phyloP scores from a whole-genome alignment of 805 yeast species.

The Kuraishia piskuri region DNA sequence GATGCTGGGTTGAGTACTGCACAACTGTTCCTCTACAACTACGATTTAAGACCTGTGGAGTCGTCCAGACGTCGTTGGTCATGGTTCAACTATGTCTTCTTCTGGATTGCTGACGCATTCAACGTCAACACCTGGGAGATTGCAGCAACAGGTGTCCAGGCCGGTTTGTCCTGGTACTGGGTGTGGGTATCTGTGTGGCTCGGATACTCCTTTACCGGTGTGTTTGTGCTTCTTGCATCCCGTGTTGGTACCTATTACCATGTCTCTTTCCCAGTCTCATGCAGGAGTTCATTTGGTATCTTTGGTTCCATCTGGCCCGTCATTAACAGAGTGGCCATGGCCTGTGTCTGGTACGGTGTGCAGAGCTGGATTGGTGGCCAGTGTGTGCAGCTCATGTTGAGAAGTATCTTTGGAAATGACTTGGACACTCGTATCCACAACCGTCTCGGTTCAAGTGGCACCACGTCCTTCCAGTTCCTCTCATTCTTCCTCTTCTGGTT shows the following conservation, averaged over 20 bases:
- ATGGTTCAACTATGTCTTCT: conserved; percentile 72
- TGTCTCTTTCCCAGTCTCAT: conserved; percentile 75
- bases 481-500: conserved; percentile 80
- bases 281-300: conserved; percentile 78
- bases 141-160: conserved; percentile 75
- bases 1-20: conserved; percentile 31
- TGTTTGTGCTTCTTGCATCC: conserved; percentile 63
- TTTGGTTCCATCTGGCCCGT: conserved; percentile 88
- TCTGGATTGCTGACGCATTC: conserved; percentile 88
- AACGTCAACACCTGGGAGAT: conserved; percentile 89
- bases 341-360: conserved; percentile 75
- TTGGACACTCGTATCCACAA: conserved; percentile 56
- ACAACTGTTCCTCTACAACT: conserved; percentile 63
- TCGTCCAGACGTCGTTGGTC: conserved; percentile 70
- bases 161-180: conserved; percentile 86
- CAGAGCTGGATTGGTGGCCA: conserved; percentile 83
- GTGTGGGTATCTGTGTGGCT: conserved; percentile 86
- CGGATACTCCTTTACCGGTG: conserved; percentile 65
- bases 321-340: conserved; percentile 77
- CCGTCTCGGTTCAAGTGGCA: conserved; percentile 47
- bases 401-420: conserved; percentile 65
- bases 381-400: conserved; percentile 70
- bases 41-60: conserved; percentile 77
- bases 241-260: conserved; percentile 78
- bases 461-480: conserved; percentile 66